Conservation (phyloP, 2,329 filamentous ascomycete species). For the Neonectria coccinea region DNA sequence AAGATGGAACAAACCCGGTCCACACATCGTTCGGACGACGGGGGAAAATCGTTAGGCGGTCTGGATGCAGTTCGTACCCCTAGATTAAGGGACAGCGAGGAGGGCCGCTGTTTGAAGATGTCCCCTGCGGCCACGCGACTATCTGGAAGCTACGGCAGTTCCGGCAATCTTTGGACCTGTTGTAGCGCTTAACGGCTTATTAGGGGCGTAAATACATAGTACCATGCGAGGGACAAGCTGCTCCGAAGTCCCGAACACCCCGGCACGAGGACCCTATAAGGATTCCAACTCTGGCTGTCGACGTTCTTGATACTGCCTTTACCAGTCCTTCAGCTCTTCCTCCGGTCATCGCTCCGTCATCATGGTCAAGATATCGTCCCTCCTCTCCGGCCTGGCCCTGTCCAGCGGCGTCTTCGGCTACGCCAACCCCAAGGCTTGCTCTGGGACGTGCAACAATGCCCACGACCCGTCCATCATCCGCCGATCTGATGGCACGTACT, state of each 20-base stretch:
- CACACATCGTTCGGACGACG: conserved; percentile 14
- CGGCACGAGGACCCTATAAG: neutral
- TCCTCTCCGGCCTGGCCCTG: conserved; percentile 20
- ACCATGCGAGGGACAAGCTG: neutral
- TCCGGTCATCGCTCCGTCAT: neutral
- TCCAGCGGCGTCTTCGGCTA: conserved; percentile 21
- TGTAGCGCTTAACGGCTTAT: neutral
- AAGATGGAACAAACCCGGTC: conserved; percentile 13
- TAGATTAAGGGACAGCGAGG: conserved; percentile 19
- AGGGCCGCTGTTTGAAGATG: conserved; percentile 8
- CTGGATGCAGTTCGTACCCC: neutral
- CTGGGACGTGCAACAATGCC: conserved; percentile 49
- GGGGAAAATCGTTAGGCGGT: conserved; percentile 5
- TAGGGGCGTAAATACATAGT: neutral
- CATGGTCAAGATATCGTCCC: conserved; percentile 26
- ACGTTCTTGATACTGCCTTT: neutral
- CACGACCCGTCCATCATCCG: conserved; percentile 56
- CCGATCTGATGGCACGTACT: conserved; percentile 55
- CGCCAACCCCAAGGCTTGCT: conserved; percentile 52
- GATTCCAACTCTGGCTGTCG: neutral
- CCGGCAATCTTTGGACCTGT: neutral
- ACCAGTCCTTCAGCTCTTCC: neutral
- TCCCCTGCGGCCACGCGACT: conserved; percentile 1
- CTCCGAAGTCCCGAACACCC: neutral
- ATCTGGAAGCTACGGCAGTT: neutral